phyloP scores from a whole-genome alignment of 139 green algal genomes.

The Closterium sp. region DNA sequence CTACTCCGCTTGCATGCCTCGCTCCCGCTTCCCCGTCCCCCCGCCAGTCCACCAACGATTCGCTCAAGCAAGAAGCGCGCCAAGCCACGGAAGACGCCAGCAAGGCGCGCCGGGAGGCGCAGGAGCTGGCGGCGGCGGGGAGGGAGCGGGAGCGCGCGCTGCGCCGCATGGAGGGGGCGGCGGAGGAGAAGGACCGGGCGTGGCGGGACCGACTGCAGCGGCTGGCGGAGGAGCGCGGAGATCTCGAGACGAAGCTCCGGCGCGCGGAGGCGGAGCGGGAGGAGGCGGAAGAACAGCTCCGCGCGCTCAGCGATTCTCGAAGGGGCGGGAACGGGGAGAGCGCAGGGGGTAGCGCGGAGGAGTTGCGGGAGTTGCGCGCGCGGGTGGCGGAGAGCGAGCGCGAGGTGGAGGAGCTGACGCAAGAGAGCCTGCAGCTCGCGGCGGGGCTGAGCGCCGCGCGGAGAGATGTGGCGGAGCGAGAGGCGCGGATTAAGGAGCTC shows the following conservation, averaged over 20 bases:
- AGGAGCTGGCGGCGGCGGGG: neutral
- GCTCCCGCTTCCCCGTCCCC: neutral
- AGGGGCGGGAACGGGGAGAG: neutral
- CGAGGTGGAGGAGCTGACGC: conserved; percentile 36
- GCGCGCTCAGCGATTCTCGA: neutral
- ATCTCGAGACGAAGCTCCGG: conserved; percentile 19
- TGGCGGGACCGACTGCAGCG: conserved; percentile 20
- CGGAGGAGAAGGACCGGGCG: conserved; percentile 27
- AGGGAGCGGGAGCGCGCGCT: conserved; percentile 2
- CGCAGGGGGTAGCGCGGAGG: neutral
- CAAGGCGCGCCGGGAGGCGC: neutral
- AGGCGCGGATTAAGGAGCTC: conserved; percentile 17
- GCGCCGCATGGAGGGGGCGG: neutral
- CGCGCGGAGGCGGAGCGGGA: conserved; percentile 14
- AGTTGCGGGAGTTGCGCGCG: conserved; percentile 12
- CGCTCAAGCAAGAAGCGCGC: neutral
- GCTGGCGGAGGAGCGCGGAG: conserved; percentile 5
- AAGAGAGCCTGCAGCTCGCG: conserved; percentile 28
- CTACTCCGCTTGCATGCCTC: too few species aligned
- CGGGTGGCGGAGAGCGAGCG: conserved; percentile 32
- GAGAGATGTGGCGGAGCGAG: conserved; percentile 17
- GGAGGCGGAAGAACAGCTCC: neutral
- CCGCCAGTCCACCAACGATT: neutral
- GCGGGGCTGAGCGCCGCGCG: conserved; percentile 12
- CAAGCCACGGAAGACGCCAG: neutral